Evolutionary conservation across 139 green algal species (phyloP).

Genomic region (Yamagishiella unicocca): DNA sequence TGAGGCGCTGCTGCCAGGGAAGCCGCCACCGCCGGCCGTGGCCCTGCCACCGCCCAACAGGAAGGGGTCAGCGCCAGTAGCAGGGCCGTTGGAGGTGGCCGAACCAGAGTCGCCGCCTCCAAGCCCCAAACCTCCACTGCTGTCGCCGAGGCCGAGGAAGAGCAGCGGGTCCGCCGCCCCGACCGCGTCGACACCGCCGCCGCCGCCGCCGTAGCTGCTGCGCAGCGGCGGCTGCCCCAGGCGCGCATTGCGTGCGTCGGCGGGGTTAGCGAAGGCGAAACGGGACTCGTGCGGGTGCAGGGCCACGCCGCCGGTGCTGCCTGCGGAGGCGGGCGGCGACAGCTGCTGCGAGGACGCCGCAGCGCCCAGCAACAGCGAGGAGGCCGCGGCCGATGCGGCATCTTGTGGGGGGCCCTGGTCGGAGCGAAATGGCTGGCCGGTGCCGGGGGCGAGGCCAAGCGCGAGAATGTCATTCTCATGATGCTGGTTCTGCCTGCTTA

Average conservation of each 20-base stretch:
- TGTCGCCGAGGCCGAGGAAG: conserved; percentile 9
- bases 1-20: not conserved
- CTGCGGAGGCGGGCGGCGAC: not conserved
- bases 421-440: conserved; percentile 19
- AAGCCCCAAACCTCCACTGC: not conserved
- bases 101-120: not conserved
- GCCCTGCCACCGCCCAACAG: not conserved
- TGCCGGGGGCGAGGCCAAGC: conserved; percentile 5
- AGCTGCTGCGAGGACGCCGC: not conserved
- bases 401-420: conserved; percentile 39
- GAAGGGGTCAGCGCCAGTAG: not conserved
- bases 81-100: not conserved
- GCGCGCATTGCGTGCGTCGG: not conserved
- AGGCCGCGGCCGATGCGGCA: conserved; percentile 6
- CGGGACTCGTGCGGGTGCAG: conserved; percentile 21
- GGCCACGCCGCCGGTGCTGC: not conserved
- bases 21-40: not conserved
- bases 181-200: not conserved
- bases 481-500: not conserved
- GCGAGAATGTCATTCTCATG: conserved; percentile 25
- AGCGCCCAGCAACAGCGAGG: not conserved
- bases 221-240: not conserved
- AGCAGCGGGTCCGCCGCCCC: not conserved
- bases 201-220: not conserved
- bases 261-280: conserved; percentile 24